phyloP scores from a whole-genome alignment of 441 rosid genomes.

The Aleurites moluccanus region DNA sequence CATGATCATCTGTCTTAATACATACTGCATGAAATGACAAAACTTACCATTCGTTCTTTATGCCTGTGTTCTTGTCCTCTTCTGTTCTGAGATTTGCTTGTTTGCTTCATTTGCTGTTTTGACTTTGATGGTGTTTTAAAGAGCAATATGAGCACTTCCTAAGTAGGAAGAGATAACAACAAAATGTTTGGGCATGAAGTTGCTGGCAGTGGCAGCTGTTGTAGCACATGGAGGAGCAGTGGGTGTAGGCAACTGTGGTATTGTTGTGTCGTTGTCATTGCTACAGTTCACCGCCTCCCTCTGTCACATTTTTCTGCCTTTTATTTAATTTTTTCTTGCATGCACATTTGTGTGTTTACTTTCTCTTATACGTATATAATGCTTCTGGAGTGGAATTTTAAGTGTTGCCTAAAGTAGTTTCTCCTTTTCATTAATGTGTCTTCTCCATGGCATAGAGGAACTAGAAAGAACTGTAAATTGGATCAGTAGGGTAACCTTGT shows the following conservation, averaged over 20 bases:
- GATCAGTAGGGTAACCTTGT: no score
- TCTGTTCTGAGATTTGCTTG: neutral
- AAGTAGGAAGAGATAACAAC: no score
- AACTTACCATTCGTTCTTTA: neutral
- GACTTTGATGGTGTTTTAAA: slow-evolving; percentile 3
- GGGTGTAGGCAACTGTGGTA: neutral
- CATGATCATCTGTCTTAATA: neutral
- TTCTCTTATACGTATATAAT: neutral
- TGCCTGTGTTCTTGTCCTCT: slow-evolving; percentile 5
- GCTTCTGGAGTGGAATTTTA: neutral
- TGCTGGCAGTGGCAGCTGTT: neutral
- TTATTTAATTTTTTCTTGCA: neutral
- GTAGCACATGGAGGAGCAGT: neutral
- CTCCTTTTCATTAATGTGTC: neutral
- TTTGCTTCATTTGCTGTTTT: neutral
- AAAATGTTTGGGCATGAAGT: no score
- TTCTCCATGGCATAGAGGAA: neutral
- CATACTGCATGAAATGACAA: neutral
- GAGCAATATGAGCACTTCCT: neutral
- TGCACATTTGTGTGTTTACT: neutral
- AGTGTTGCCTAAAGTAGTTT: neutral
- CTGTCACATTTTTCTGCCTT: neutral
- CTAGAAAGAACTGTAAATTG: no score
- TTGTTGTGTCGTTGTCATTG: neutral
- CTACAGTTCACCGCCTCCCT: neutral